These are phyloP conservation scores for Phyllosticta ampelicida DNA, from an alignment of 2,329 filamentous ascomycete species.

Conservation along the genomic window DNA sequence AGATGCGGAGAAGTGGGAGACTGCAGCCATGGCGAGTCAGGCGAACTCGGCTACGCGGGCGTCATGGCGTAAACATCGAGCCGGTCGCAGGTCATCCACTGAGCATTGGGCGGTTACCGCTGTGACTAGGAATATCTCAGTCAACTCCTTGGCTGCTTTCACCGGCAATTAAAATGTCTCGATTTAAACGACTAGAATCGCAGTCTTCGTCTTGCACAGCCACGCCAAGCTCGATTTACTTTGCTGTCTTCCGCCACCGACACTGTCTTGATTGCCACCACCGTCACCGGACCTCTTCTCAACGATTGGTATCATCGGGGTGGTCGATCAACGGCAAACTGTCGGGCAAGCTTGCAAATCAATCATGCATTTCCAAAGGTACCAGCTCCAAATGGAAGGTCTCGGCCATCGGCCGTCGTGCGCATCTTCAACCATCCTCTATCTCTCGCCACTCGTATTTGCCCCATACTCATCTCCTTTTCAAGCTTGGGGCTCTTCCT, in stretches of 20 bases:
- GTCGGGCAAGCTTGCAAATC: no score
- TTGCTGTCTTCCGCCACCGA: not conserved
- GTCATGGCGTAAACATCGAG: not conserved
- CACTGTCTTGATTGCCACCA: not conserved
- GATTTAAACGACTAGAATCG: not conserved
- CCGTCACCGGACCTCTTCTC: not conserved
- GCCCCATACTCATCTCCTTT: no score
- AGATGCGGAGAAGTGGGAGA: constrained; percentile 5
- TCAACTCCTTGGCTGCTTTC: not conserved
- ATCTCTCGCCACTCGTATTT: no score
- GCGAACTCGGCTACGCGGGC: not conserved
- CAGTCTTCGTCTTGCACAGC: not conserved
- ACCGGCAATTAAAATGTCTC: not conserved
- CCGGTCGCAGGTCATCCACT: not conserved
- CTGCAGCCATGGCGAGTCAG: not conserved
- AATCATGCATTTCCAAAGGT: no score
- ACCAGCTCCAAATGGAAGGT: no score
- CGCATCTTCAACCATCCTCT: no score
- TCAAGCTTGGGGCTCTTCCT: no score
- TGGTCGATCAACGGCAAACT: no score
- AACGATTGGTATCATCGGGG: no score
- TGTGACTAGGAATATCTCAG: not conserved
- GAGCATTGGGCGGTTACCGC: not conserved
- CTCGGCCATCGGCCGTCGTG: no score
- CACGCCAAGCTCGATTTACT: not conserved